Base-by-base conservation (phyloP, 2,329 filamentous ascomycete genomes). In the Neonectria hederae region DNA sequence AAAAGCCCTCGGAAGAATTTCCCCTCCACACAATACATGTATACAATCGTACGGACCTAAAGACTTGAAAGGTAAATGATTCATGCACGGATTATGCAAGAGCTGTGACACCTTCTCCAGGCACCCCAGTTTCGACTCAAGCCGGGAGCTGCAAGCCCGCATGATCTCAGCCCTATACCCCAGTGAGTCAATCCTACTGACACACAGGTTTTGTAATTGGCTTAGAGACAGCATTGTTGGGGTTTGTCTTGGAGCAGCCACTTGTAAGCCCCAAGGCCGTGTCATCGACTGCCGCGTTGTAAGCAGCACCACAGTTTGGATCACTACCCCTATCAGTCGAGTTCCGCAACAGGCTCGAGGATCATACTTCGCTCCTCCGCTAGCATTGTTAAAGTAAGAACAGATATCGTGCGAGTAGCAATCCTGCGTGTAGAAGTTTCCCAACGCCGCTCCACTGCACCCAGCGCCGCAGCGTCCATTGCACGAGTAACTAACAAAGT, bases 391-490 rank as follows among this genome's bases (percentile, higher is more conserved):
- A 63, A 85, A 85, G 66, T 82, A 85, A 4, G 82, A 84, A 70
- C 83, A 85, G 13, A 85, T 79, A 53, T 85, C 83, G 58, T 85
- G 83, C 0, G 79, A 81, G 66, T 82, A 84, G 68, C 83, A 85
- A 54, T 85, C 81, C 64, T 84, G 83, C 0, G 83, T 84, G 61
- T 85, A 85, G 4, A 75, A 81, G 35, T 84, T 83, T 3, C 83
- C 83, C 8, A 84, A 1, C 1, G 81, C 76, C 5, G 73, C 52
- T 5, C 83, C 83, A 1, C 71, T 76, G 53, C 83, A 85, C 0
- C 82, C 83, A 10, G 79, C 80, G 26, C 83, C 83, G 35, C 83
- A 84, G 30, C 83, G 76, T 2, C 83, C 83, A 56, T 84, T 84
- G 60, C 83, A 84, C 9, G 79, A 82, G 51, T 84, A 85, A 22